Evolutionary conservation across 192 early-diverging fungal species (phyloP).

Genomic region (Linnemannia elongata): DNA sequence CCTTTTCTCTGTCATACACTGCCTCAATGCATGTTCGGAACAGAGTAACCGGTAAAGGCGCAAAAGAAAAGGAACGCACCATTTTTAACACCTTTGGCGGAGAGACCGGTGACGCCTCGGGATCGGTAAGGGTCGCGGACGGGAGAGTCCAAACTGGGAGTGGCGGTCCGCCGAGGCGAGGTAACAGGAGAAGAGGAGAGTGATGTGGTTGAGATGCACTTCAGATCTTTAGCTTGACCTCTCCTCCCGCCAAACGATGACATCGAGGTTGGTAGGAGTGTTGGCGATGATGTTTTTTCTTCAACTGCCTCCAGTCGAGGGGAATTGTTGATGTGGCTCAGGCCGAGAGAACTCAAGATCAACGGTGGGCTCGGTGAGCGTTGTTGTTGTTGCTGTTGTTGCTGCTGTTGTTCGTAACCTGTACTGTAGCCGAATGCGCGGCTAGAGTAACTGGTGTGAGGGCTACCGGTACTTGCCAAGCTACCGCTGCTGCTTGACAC

Average conservation of each 20-base stretch:
- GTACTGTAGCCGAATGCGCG: background rate
- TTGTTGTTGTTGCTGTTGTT: background rate
- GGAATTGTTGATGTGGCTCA: background rate
- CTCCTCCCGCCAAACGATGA: background rate
- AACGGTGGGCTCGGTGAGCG: constrained; percentile 18
- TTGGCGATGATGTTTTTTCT: constrained; percentile 2
- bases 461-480: constrained; percentile 6
- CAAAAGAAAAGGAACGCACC: constrained; percentile 6
- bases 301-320: background rate
- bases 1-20: background rate
- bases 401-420: background rate
- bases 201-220: constrained; percentile 1
- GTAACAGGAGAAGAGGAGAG: background rate
- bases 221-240: background rate
- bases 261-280: constrained; percentile 5
- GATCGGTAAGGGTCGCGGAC: constrained; percentile 37
- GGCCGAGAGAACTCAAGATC: constrained; percentile 3
- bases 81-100: constrained; percentile 24
- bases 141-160: constrained; percentile 18
- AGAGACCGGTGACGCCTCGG: constrained; percentile 10
- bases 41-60: background rate
- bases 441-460: constrained; percentile 12
- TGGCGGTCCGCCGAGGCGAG: background rate
- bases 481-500: constrained; percentile 11
- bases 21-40: background rate